These are phyloP conservation scores for Scheffersomyces spartinae DNA, from an alignment of 805 yeast species.

Conservation along the genomic window DNA sequence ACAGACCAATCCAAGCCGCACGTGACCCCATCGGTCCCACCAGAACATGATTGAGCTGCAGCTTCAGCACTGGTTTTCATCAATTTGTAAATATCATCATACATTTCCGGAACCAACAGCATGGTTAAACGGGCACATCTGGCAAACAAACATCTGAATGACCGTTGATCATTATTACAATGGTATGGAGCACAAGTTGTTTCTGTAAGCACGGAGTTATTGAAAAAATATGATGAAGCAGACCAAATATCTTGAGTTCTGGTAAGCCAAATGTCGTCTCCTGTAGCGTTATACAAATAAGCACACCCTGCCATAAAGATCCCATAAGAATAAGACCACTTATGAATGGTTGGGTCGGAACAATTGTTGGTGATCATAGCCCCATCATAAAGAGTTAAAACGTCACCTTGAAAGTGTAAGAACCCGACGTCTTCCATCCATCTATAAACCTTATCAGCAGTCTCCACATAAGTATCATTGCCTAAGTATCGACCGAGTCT, in stretches of 20 bases:
- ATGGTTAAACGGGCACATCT: conserved; percentile 53
- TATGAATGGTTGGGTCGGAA: conserved; percentile 32
- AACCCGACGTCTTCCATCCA: conserved; percentile 28
- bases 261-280: conserved; percentile 29
- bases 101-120: conserved; percentile 38
- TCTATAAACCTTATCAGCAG: conserved; percentile 32
- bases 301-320: conserved; percentile 58
- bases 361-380: conserved; percentile 41
- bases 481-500: conserved; percentile 31
- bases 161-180: conserved; percentile 69
- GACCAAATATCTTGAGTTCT: conserved; percentile 24
- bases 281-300: conserved; percentile 53
- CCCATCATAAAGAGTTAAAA: conserved; percentile 42
- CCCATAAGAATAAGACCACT: conserved; percentile 69
- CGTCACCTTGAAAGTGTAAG: conserved; percentile 8
- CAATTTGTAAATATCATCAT: conserved; percentile 27
- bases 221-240: conserved; percentile 34
- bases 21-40: conserved; percentile 65
- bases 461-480: conserved; percentile 26
- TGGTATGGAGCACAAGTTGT: conserved; percentile 36
- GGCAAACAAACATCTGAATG: conserved; percentile 61
- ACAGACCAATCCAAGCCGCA: conserved; percentile 63
- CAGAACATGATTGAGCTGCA: conserved; percentile 61
- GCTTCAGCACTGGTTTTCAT: conserved; percentile 45
- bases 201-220: conserved; percentile 45